Evolutionary conservation across 306 rosid genomes (phyloP).

Genomic region (Trichosanthes truncata): DNA sequence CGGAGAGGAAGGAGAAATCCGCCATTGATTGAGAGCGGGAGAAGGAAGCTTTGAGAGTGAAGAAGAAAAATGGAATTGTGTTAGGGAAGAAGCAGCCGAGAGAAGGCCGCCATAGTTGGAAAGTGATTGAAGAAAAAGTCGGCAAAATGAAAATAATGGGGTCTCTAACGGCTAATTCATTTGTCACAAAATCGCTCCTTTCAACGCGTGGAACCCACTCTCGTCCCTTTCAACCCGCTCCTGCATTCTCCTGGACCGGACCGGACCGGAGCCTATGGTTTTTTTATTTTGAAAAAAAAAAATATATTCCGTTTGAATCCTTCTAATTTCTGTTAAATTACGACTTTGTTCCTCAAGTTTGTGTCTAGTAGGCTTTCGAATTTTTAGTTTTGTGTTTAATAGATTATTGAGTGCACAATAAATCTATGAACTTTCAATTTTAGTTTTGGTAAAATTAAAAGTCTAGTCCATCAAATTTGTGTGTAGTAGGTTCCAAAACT

Average conservation of each 20-base stretch:
- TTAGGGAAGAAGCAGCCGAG: neutral
- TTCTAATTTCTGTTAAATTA: too few relatives aligned
- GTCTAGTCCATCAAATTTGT: too few relatives aligned
- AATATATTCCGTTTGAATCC: too few relatives aligned
- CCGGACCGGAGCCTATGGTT: neutral
- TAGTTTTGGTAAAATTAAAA: too few relatives aligned
- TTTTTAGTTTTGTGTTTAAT: too few relatives aligned
- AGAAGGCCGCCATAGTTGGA: neutral
- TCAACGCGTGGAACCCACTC: neutral
- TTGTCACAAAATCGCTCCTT: neutral
- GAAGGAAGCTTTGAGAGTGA: neutral
- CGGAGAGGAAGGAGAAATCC: slow-evolving; percentile 39
- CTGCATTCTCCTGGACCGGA: neutral
- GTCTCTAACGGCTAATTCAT: slow-evolving; percentile 7
- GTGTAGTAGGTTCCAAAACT: too few relatives aligned
- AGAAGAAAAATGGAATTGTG: neutral
- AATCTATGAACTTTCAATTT: too few relatives aligned
- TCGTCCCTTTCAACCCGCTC: neutral
- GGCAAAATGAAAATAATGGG: neutral
- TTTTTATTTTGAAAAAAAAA: too few relatives aligned
- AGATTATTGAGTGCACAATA: too few relatives aligned
- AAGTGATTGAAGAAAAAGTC: neutral
- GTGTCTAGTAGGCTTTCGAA: too few relatives aligned
- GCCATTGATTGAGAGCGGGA: slow-evolving; percentile 24
- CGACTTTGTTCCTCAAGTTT: too few relatives aligned